Evolutionary conservation across 2,329 filamentous ascomycete genomes (phyloP), one percentile per base, ranked within the genome.

Genomic region (Colletotrichum agaves): DNA sequence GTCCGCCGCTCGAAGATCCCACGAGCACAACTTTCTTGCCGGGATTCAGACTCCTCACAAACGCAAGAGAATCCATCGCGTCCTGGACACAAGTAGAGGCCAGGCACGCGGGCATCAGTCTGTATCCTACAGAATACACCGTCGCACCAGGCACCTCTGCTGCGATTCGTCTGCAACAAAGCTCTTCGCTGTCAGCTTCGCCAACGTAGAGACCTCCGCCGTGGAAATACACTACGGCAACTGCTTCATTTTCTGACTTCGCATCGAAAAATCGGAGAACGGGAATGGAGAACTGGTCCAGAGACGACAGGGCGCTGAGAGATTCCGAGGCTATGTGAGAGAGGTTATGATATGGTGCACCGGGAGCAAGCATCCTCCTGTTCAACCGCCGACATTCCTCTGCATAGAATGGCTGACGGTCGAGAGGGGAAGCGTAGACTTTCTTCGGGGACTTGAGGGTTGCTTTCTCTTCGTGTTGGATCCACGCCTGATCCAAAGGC

Each of bases 1-100:
- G 79, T 2, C 82, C 83, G 8, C 83, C 84, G 58, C 80, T 83
- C 3, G 83, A 85, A 63, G 81, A 83, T 15, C 84, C 84, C 4
- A 78, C 72, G 1, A 85, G 59, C 4, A 85, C 43, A 1, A 80
- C 65, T 39, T 70, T 75, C 11, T 67, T 58, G 17, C 66, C 53
- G 2, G 46, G 56, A 31, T 72, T 59, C 0, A 74, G 33, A 3
- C 41, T 19, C 3, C 67, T 59, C 4, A 81, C 68, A 35, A 70
- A 60, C 3, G 59, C 56, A 59, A 82, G 81, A 0, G 77, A 79
- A 60, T 80, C 75, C 3, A 80, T 50, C n/a, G 79, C 78, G 71
- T 85, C 84, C 5, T 76, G 72, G 2, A 85, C 67, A 53, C 81
- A 80, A n/a, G 76, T 78, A 10, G 73, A 74, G 5, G 82, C 81